A percentile compares a stretch with the other conserved stretches of the same genome.
Evolutionary conservation across 352 stramenopile species (phyloP).

Genomic region (Phytophthora megakarya): DNA sequence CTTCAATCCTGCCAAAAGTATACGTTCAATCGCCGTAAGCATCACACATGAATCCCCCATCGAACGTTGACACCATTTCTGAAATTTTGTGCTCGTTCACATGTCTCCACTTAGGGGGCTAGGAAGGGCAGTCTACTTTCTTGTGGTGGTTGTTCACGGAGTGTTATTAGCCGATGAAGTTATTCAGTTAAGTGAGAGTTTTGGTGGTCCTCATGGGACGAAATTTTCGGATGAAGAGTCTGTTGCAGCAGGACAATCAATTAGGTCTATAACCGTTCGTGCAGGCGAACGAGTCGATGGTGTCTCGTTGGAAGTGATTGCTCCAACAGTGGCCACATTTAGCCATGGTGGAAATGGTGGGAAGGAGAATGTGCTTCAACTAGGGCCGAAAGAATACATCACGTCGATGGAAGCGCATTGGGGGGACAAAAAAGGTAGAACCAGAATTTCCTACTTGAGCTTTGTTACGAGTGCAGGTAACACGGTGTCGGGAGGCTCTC

Average conservation of each 20-base stretch:
- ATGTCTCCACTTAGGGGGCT: no score
- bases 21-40: no score
- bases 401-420: constrained; percentile 27
- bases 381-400: constrained; percentile 4
- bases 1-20: no score
- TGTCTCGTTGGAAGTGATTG: constrained; percentile 12
- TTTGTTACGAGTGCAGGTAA: constrained; percentile 14
- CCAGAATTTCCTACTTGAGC: constrained; percentile 12
- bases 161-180: constrained; percentile 7
- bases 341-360: constrained; percentile 18
- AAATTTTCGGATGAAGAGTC: constrained; percentile 21
- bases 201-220: constrained; percentile 16
- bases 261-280: constrained; percentile 4
- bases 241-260: constrained; percentile 1
- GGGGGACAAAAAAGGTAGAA: constrained; percentile 11
- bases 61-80: no score
- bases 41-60: no score
- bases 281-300: constrained; percentile 18
- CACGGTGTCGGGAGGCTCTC: constrained; percentile 6
- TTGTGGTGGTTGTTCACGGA: constrained; percentile 2
- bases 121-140: no score
- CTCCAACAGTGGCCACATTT: constrained; percentile 7
- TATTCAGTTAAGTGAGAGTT: constrained; percentile 17
- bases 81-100: no score
- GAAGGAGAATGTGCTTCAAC: not conserved